phyloP scores from a whole-genome alignment of 1,284 basidiomycete species.

The Leccinum pseudoinsigne region DNA sequence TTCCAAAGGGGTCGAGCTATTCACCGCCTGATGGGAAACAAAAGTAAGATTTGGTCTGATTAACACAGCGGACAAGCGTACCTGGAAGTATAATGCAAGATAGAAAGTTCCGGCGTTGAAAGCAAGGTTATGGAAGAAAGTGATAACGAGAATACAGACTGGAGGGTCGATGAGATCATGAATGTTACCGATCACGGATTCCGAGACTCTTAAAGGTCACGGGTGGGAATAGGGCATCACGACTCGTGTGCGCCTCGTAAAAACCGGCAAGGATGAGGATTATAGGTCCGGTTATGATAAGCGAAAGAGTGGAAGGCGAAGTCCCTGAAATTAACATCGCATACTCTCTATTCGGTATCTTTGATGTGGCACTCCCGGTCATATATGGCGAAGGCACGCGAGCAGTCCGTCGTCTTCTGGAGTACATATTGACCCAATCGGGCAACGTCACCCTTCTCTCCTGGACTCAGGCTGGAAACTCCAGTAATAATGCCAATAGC shows the following conservation, averaged over 20 bases:
- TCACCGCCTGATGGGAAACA: conserved; percentile 51
- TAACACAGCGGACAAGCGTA: conserved; percentile 30
- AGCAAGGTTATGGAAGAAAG: conserved; percentile 76
- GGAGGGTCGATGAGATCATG: conserved; percentile 20
- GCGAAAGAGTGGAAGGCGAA: conserved; percentile 55
- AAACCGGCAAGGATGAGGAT: conserved; percentile 56
- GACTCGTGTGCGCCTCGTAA: conserved; percentile 63
- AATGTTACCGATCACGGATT: conserved; percentile 13
- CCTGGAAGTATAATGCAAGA: conserved; percentile 78
- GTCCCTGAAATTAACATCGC: conserved; percentile 47
- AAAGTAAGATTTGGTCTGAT: conserved; percentile 12
- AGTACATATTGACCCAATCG: too few relatives aligned
- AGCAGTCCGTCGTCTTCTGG: too few relatives aligned
- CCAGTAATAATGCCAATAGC: too few relatives aligned
- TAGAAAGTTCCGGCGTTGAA: conserved; percentile 84
- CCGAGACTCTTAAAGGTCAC: conserved; percentile 56
- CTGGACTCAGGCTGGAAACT: too few relatives aligned
- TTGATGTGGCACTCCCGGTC: too few relatives aligned
- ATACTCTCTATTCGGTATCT: too few relatives aligned
- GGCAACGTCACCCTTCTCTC: too few relatives aligned
- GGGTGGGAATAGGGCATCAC: conserved; percentile 72
- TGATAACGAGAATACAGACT: conserved; percentile 67
- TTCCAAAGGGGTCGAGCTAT: conserved; percentile 61
- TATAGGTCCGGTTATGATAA: conserved; percentile 54
- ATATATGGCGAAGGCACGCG: too few relatives aligned